phyloP scores from a whole-genome alignment of 2,329 filamentous ascomycete genomes.

The Colletotrichum paranaense region DNA sequence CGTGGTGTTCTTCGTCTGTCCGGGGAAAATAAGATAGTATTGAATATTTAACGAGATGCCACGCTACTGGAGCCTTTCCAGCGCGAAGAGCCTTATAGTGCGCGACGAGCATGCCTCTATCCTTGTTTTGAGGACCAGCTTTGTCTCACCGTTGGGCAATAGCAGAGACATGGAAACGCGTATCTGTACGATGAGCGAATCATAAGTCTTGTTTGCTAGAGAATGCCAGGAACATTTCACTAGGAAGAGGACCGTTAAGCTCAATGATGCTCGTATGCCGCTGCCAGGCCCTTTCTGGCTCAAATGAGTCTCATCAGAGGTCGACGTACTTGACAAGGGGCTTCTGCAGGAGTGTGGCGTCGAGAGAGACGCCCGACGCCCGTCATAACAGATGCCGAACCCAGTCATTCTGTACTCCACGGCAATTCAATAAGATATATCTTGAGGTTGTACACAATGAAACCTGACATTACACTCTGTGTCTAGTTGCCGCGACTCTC shows the following conservation, averaged over 20 bases:
- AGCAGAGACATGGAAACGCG: background rate
- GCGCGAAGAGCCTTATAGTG: background rate
- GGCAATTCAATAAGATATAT: background rate
- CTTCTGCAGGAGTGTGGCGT: conserved; percentile 1
- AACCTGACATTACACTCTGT: too few relatives aligned
- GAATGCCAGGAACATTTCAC: background rate
- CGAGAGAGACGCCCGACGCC: background rate
- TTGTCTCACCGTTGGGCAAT: background rate
- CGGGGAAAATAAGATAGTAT: background rate
- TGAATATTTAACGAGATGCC: background rate
- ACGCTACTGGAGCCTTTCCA: background rate
- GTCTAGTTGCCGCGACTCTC: too few relatives aligned
- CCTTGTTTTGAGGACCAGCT: background rate
- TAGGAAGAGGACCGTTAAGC: background rate
- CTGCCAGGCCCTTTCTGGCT: too few relatives aligned
- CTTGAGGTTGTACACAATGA: background rate
- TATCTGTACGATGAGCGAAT: background rate
- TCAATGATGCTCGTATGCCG: background rate
- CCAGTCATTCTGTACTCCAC: background rate
- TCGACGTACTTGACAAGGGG: background rate
- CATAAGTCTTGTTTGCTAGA: background rate
- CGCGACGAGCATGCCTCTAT: background rate
- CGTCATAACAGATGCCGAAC: conserved; percentile 4
- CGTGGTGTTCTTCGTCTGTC: background rate
- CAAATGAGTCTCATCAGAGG: background rate